Evolutionary conservation across 2,329 filamentous ascomycete species (phyloP), one percentile per base, ranked within the genome.

Genomic region (Aschersonia sp.): DNA sequence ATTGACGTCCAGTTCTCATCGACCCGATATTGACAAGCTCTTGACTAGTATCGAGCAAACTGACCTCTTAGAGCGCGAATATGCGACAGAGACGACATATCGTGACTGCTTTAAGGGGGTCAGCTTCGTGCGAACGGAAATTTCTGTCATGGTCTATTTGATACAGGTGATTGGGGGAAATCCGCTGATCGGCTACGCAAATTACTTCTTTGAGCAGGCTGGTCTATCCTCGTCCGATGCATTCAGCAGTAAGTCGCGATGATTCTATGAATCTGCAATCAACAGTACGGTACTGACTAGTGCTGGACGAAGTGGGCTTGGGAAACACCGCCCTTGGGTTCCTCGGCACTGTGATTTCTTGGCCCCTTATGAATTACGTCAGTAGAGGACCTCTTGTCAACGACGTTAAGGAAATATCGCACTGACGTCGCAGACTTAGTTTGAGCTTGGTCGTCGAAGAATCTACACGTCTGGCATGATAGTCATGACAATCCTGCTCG

Each of bases 131-230:
- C 69, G 74, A 28, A 77, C 74, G 0, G 74, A 77, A 55, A 75
- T 78, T 35, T 69, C 73, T 4, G 67, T 69, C 51, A 79, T 80
- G 59, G 77, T 80, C 5, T 84, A 80, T 66, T 72, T 75, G 3
- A 79, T 79, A 3, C 80, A 84, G 56, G 80, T 81, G 28, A 64
- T 83, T 2, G 77, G 73, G 46, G 79, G 80, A 30, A 78, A 79
- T 52, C 77, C 79, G 10, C 74, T 84, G 52, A 77, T 80, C 45
- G 75, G 76, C 49, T 84, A 81, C 52, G 78, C 75, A 1, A 82
- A 55, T 40, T 65, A 62, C 49, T 65, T 65, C 45, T 65, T 64
- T 41, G 58, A 61, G 44, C 61, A 62, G 44, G 61, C 61, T 9
- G 62, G 62, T 4, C 48, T 55, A n/a, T 48, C 47, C 29, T 50